Evolutionary conservation across 768 basidiomycete genomes (phyloP).

Genomic region (Psilocybe cubensis): DNA sequence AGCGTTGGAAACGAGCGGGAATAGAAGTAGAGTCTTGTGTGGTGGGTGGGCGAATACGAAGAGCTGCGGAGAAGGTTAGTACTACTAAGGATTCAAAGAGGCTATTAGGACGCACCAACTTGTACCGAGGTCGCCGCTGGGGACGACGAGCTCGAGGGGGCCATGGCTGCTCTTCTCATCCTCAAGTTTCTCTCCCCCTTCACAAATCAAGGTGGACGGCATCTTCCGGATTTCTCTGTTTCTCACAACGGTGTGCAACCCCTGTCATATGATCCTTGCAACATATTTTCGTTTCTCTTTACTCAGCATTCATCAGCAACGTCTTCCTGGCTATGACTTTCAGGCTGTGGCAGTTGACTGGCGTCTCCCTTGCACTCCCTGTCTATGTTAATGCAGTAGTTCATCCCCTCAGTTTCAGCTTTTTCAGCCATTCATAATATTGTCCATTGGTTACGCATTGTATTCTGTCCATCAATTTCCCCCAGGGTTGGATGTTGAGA

Average conservation of each 20-base stretch:
- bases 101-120: constrained; percentile 73
- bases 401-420: neutral
- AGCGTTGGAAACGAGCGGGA: constrained; percentile 92
- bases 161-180: constrained; percentile 60
- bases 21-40: constrained; percentile 83
- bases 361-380: constrained; percentile 12
- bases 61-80: constrained; percentile 48
- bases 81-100: constrained; percentile 1
- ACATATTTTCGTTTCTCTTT: neutral
- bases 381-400: neutral
- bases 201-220: constrained; percentile 39
- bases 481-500: neutral
- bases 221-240: constrained; percentile 33
- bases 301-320: constrained; percentile 1
- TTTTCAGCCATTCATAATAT: neutral
- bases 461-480: neutral
- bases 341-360: constrained; percentile 8
- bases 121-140: constrained; percentile 86
- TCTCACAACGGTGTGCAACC: constrained; percentile 23
- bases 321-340: neutral
- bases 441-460: neutral
- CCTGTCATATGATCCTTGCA: constrained; percentile 26
- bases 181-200: constrained; percentile 24
- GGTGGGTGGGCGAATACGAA: constrained; percentile 90
- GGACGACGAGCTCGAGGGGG: constrained; percentile 71